Evolutionary conservation across 306 rosid genomes (phyloP).

Genomic region (Ziziphus jujuba): DNA sequence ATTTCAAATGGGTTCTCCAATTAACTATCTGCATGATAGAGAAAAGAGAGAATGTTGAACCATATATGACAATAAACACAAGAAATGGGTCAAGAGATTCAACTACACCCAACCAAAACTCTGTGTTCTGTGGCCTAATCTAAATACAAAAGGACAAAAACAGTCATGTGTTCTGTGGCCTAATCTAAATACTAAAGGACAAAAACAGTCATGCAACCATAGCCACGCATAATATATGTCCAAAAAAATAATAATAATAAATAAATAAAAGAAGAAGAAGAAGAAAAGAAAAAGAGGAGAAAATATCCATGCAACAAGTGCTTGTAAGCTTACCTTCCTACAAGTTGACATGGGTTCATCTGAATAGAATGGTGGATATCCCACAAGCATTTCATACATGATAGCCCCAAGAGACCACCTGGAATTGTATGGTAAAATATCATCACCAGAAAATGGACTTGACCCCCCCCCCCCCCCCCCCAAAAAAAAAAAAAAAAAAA

Average conservation of each 20-base stretch:
- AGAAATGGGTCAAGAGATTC: conserved; percentile 4
- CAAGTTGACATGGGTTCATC: conserved; percentile 98
- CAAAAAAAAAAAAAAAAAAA: no score
- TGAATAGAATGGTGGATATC: conserved; percentile 95
- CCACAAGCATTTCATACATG: conserved; percentile 99
- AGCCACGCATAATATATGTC: background rate
- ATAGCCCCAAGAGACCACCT: conserved; percentile 99
- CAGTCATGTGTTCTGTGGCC: background rate
- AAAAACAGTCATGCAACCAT: no score
- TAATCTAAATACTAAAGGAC: no score
- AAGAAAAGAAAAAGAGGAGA: background rate
- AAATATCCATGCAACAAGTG: conserved; percentile 8
- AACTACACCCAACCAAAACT: background rate
- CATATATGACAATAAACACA: conserved; percentile 11
- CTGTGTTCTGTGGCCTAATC: background rate
- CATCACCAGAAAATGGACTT: conserved; percentile 21
- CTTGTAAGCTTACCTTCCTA: conserved; percentile 71
- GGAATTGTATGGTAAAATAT: conserved; percentile 31
- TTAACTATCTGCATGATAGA: conserved; percentile 80
- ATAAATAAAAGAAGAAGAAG: no score
- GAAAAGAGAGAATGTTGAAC: conserved; percentile 10
- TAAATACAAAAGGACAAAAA: no score
- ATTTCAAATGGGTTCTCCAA: conserved; percentile 93
- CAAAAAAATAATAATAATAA: no score
- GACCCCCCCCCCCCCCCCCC: no score